These are phyloP conservation scores for Coemansia sp. DNA, from an alignment of 192 early-diverging fungal species.

Conservation along the genomic window DNA sequence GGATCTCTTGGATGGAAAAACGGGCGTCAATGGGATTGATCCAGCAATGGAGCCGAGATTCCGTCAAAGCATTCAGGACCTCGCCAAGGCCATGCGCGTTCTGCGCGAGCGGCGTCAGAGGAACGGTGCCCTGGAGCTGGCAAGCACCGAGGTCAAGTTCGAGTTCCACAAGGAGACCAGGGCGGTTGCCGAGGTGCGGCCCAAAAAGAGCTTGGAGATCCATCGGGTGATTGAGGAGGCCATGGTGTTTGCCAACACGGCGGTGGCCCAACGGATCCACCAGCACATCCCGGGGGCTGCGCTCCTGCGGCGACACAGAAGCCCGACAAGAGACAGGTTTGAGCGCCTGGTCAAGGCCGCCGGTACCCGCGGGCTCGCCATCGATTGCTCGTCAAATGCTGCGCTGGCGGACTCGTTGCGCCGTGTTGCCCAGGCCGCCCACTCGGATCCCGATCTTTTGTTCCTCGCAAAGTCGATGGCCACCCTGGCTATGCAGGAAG, in stretches of 20 bases:
- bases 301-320: conserved; percentile 69
- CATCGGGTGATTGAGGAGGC: conserved; percentile 78
- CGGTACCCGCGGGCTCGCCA: conserved; percentile 57
- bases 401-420: conserved; percentile 63
- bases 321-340: conserved; percentile 64
- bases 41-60: conserved; percentile 38
- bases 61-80: conserved; percentile 44
- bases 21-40: conserved; percentile 51
- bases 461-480: conserved; percentile 73
- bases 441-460: conserved; percentile 57
- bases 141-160: conserved; percentile 76
- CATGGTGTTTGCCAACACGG: conserved; percentile 76
- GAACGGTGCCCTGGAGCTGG: conserved; percentile 70
- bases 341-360: conserved; percentile 61
- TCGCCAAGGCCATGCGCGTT: conserved; percentile 58
- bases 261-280: conserved; percentile 66
- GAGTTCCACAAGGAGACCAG: conserved; percentile 59
- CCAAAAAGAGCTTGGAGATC: conserved; percentile 67
- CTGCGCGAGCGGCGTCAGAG: conserved; percentile 59
- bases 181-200: conserved; percentile 64
- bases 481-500: conserved; percentile 74
- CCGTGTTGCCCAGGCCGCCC: conserved; percentile 39
- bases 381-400: conserved; percentile 68
- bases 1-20: conserved; percentile 61
- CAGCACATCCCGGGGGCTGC: conserved; percentile 58